Base-by-base conservation (phyloP, 2,329 filamentous ascomycete species). In the Colletotrichum caudatum region DNA sequence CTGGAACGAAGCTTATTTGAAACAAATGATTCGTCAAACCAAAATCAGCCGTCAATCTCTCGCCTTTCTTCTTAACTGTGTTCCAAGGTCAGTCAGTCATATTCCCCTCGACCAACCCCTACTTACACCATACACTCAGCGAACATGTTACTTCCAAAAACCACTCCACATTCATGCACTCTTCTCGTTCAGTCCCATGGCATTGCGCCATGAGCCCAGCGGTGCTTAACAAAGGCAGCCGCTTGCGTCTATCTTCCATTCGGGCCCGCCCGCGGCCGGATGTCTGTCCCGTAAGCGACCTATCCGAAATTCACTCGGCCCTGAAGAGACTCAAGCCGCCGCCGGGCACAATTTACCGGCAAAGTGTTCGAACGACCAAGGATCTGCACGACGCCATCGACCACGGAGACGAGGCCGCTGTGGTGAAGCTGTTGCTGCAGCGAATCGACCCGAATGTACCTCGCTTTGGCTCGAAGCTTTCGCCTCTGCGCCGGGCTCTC, bases 371-470 rank as follows among this genome's bases (percentile, higher is more conserved):
- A 33, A 59, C 71, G 11, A 74, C 67, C 5, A 71, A 74, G 23
- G 71, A 75, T 54, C 60, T 78, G 26, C 76, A 78, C 62, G 66
- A 74, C 20, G 76, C 76, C 65, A 77, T 78, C 44, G 76, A 77
- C 29, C 60, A 63, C 50, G 70, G 58, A 37, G 76, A 77, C 37
- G 65, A 67, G 12, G 65, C 71, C 12, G 70, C 74, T 54, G 73
- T 78, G 26, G 69, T 76, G 12, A 70, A 67, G 56, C 71, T 78
- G 3, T 64, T 78, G 12, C 63, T 74, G 35, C 69, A 75, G 33
- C 60, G 73, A 7, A 73, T 74, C 41, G 71, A 77, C 54, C 76
- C 76, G 14, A 76, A 74, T 57, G 59, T 73, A 12, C 69, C 65
- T 26, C 68, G 66, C 11, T 53, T 69, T 7, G 72, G 71, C 35